phyloP scores from a whole-genome alignment of 192 early-diverging fungal species.

The Gigaspora rosea region DNA sequence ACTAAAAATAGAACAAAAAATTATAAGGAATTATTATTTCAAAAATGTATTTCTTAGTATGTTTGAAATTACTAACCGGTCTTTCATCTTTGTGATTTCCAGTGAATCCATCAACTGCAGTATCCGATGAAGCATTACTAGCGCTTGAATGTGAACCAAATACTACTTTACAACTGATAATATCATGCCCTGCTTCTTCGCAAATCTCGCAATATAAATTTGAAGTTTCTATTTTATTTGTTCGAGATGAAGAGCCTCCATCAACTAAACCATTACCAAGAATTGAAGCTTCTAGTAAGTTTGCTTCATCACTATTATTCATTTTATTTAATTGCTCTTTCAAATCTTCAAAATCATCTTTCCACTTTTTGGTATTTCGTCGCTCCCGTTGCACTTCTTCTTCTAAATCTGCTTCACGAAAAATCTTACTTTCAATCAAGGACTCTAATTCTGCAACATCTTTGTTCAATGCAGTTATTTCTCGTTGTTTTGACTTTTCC shows the following conservation, averaged over 20 bases:
- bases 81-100: constrained; percentile 37
- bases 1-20: constrained; percentile 41
- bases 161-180: constrained; percentile 60
- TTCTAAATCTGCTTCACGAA: constrained; percentile 70
- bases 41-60: neutral
- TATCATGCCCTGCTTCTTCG: constrained; percentile 62
- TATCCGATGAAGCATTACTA: neutral
- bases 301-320: constrained; percentile 11
- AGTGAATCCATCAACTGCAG: neutral
- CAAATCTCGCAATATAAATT: constrained; percentile 67
- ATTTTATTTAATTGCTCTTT: constrained; percentile 52
- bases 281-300: neutral
- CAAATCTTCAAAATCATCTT: constrained; percentile 54
- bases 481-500: constrained; percentile 61
- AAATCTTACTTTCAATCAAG: constrained; percentile 74
- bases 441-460: constrained; percentile 68
- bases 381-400: constrained; percentile 55
- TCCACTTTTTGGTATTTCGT: constrained; percentile 44
- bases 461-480: constrained; percentile 60
- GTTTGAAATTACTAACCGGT: constrained; percentile 42
- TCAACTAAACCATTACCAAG: neutral
- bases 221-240: neutral
- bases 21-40: neutral
- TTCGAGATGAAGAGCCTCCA: neutral
- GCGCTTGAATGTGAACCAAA: constrained; percentile 35